These are phyloP conservation scores for Fallopia convolvulus DNA, from an alignment of 148 eudicot genomes.

Conservation along the genomic window DNA sequence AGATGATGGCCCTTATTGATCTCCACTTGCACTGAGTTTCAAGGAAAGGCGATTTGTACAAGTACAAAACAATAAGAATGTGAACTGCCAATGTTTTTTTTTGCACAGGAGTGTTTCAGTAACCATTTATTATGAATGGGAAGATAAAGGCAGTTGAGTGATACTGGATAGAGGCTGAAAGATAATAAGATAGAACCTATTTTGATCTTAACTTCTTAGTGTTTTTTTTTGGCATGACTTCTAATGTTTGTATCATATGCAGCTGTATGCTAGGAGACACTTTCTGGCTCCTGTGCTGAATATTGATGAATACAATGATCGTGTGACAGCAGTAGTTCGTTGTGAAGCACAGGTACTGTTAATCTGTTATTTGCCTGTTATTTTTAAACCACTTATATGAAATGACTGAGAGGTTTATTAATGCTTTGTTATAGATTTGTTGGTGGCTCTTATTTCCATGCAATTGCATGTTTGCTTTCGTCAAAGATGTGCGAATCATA, in stretches of 20 bases:
- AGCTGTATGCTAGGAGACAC: conserved; percentile 95
- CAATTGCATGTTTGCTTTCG: not conserved
- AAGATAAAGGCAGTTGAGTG: not conserved
- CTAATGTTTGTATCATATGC: conserved; percentile 12
- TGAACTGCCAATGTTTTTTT: not conserved
- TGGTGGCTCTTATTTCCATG: not conserved
- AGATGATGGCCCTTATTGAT: not conserved
- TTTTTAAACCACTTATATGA: not conserved
- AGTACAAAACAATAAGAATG: not conserved
- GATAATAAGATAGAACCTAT: not conserved
- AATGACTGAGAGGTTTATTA: not conserved
- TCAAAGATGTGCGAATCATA: not conserved
- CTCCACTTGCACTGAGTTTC: not conserved
- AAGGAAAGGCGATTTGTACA: not conserved
- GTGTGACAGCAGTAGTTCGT: conserved; percentile 91
- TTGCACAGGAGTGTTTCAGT: not conserved
- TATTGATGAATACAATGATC: conserved; percentile 87
- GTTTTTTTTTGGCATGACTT: not conserved
- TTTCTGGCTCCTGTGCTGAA: conserved; percentile 82
- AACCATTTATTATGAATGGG: not conserved
- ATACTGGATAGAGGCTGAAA: not conserved
- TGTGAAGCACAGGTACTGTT: conserved; percentile 79
- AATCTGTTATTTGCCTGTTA: not conserved
- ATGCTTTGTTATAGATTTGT: not conserved
- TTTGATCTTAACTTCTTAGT: not conserved